These are phyloP conservation scores for Penicillium brevicompactum DNA, from an alignment of 2,329 filamentous ascomycete species.

Conservation along the genomic window DNA sequence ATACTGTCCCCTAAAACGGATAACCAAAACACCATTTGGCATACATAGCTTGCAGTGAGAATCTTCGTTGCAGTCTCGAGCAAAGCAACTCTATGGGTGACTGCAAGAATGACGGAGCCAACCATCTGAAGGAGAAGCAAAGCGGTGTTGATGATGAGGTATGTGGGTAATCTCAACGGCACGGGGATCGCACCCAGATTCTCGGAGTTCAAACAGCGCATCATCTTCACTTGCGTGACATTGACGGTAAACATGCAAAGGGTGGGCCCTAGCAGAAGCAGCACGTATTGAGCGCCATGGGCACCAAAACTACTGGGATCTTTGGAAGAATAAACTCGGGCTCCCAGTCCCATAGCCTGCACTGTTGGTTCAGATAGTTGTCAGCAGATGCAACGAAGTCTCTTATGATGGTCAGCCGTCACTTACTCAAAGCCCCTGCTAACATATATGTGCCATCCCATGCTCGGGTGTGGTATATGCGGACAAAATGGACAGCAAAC, in stretches of 20 bases:
- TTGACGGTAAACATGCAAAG: constrained; percentile 16
- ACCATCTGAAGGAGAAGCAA: constrained; percentile 3
- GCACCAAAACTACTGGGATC: background rate
- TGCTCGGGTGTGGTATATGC: background rate
- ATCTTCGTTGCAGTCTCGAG: background rate
- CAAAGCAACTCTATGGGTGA: background rate
- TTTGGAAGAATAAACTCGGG: constrained; percentile 7
- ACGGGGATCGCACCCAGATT: constrained; percentile 2
- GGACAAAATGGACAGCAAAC: background rate
- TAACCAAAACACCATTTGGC: constrained; percentile 9
- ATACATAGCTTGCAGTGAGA: constrained; percentile 6
- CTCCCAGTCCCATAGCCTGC: constrained; percentile 5
- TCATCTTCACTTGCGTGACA: constrained; percentile 3
- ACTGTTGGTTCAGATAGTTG: background rate
- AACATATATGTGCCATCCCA: constrained; percentile 9
- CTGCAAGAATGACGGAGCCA: constrained; percentile 2
- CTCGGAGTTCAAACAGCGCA: background rate
- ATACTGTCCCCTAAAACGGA: constrained; percentile 5
- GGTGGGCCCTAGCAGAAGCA: constrained; percentile 13
- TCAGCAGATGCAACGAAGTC: background rate
- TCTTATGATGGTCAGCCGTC: background rate
- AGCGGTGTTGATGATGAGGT: constrained; percentile 2
- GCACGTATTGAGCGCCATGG: constrained; percentile 10
- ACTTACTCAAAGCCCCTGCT: constrained; percentile 5
- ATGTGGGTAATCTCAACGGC: background rate